These are phyloP conservation scores for Cryptosporidium meleagridis DNA, from an alignment of 169 alveolate genomes.

Conservation along the genomic window DNA sequence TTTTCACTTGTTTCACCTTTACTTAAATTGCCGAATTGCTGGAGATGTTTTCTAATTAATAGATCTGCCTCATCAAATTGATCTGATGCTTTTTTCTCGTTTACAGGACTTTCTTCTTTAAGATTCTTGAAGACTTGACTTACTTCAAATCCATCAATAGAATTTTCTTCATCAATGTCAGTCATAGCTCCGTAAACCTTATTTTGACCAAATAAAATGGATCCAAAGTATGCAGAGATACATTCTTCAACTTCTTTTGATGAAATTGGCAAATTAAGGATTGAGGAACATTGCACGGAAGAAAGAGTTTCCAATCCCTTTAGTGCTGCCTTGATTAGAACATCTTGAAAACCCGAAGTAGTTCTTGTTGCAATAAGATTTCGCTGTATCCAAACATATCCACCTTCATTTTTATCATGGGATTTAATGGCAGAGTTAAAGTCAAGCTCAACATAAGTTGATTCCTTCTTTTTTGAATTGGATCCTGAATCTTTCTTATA, in stretches of 20 bases:
- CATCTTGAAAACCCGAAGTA: conserved; percentile 63
- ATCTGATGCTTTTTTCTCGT: neutral
- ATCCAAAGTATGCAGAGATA: conserved; percentile 33
- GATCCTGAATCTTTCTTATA: too few relatives aligned
- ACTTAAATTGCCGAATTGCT: neutral
- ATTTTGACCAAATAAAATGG: conserved; percentile 44
- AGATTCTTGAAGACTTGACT: neutral
- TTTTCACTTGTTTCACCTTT: neutral
- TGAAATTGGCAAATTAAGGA: conserved; percentile 6
- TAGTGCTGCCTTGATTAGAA: conserved; percentile 42
- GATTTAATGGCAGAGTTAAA: conserved; percentile 38
- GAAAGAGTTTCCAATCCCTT: conserved; percentile 30
- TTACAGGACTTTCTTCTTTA: neutral
- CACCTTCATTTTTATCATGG: conserved; percentile 57
- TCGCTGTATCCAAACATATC: conserved; percentile 52
- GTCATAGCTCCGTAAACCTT: conserved; percentile 34
- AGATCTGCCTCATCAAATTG: conserved; percentile 8
- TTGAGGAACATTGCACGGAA: conserved; percentile 53
- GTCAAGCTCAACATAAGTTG: conserved; percentile 31
- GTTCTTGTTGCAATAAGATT: conserved; percentile 49
- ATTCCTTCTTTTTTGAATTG: conserved; percentile 7
- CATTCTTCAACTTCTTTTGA: conserved; percentile 61
- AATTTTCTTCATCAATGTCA: conserved; percentile 30
- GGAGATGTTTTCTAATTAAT: conserved; percentile 19
- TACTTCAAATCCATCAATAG: conserved; percentile 41